Percentiles rank a stretch among this genome's conserved stretches.
Conservation (phyloP, 2,329 filamentous ascomycete species). For the Pseudocercospora fuligena region DNA sequence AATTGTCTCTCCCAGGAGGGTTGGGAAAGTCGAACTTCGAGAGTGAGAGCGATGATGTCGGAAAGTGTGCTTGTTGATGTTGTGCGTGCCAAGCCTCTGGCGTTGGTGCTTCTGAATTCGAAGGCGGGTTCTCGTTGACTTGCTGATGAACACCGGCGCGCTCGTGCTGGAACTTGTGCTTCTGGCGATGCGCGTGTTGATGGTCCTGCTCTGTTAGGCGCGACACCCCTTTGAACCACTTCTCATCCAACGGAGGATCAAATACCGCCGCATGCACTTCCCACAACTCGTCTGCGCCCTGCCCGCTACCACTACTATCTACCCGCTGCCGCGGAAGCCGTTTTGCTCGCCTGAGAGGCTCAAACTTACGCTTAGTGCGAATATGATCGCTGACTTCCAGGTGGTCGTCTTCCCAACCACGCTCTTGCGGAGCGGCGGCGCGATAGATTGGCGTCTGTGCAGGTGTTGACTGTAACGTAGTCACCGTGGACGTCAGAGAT, state of each 20-base stretch:
- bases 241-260: conserved; percentile 20
- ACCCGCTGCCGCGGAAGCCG: conserved; percentile 34
- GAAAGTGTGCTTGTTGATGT: background rate
- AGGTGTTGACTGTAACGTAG: conserved; percentile 34
- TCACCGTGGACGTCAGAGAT: conserved; percentile 32
- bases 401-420: conserved; percentile 12
- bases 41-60: conserved; percentile 33
- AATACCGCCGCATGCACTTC: conserved; percentile 40
- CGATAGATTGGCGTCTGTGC: conserved; percentile 29
- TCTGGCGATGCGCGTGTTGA: background rate
- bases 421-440: conserved; percentile 16
- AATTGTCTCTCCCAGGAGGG: conserved; percentile 34
- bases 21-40: conserved; percentile 39
- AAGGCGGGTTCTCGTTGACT: background rate
- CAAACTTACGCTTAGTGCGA: conserved; percentile 40
- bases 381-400: conserved; percentile 21
- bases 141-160: background rate
- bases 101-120: background rate
- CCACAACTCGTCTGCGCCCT: conserved; percentile 31
- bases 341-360: conserved; percentile 35
- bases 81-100: background rate
- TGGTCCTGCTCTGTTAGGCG: background rate
- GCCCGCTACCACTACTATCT: conserved; percentile 15
- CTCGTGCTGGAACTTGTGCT: background rate
- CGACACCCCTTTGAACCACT: background rate